Conservation (phyloP, 805 yeast genomes). For the Spathaspora boniae region DNA sequence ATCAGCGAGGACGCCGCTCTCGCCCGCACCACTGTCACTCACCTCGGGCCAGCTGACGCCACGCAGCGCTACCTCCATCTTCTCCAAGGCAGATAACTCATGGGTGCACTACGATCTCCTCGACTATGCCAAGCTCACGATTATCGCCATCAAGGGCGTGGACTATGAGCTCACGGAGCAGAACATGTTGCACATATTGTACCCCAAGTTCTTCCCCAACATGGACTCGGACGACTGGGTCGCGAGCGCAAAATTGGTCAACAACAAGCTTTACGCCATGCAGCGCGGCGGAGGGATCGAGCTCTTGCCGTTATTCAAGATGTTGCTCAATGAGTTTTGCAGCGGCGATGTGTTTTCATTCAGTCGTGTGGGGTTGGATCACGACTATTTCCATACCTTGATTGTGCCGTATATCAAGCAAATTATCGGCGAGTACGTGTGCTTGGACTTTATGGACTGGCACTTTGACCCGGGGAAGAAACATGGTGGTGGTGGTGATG, state of each 20-base stretch:
- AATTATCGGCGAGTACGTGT: conserved; percentile 27
- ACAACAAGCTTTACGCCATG: conserved; percentile 6
- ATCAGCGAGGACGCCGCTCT: not conserved
- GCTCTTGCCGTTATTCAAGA: conserved; percentile 18
- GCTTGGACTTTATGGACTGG: conserved; percentile 14
- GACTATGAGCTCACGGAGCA: conserved; percentile 36
- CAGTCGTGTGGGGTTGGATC: conserved; percentile 18
- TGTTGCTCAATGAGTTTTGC: conserved; percentile 17
- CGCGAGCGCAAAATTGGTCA: conserved; percentile 18
- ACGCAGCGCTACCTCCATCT: conserved; percentile 12
- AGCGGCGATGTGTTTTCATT: conserved; percentile 21
- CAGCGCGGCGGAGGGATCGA: conserved; percentile 7
- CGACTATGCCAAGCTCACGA: conserved; percentile 36
- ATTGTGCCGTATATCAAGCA: conserved; percentile 29
- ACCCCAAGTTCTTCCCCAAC: conserved; percentile 43
- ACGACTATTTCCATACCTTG: conserved; percentile 26
- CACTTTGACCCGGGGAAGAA: conserved; percentile 2
- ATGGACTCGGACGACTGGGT: conserved; percentile 40
- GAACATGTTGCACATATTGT: conserved; percentile 40
- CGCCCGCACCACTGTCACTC: conserved; percentile 1
- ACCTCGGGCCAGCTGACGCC: not conserved
- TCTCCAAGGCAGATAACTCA: conserved; percentile 24
- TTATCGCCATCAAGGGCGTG: conserved; percentile 39
- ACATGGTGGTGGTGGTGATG: conserved; percentile 8
- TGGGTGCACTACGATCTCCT: conserved; percentile 35